These are phyloP conservation scores for Leccinum aurantiacum DNA, from an alignment of 768 basidiomycete genomes.

Conservation along the genomic window DNA sequence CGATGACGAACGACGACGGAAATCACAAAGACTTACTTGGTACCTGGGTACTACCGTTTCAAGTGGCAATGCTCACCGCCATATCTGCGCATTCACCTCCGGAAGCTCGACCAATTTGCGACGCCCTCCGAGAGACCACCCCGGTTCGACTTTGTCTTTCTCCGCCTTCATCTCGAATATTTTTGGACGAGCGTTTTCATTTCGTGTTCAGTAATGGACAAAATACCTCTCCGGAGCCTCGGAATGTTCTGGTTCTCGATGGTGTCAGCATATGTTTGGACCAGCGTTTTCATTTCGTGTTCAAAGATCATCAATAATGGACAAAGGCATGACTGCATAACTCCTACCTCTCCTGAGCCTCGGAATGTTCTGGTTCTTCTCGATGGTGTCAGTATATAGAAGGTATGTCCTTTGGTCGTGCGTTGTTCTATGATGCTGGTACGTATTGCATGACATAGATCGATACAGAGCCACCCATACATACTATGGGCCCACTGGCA, in stretches of 20 bases:
- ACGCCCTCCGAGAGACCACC: slow-evolving; percentile 19
- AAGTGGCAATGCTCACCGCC: slow-evolving; percentile 27
- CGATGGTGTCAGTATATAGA: too few species aligned
- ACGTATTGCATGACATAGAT: background rate
- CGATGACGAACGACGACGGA: slow-evolving; percentile 20
- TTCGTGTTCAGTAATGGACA: slow-evolving; percentile 41
- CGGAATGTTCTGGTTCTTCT: too few species aligned
- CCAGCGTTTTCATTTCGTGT: slow-evolving; percentile 38
- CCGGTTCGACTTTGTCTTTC: slow-evolving; percentile 54
- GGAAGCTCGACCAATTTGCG: slow-evolving; percentile 18
- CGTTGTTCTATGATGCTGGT: background rate
- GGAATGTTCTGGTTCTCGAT: too few species aligned
- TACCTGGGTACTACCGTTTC: slow-evolving; percentile 34
- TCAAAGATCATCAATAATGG: slow-evolving; percentile 16
- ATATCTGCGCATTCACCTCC: background rate
- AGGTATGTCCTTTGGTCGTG: background rate
- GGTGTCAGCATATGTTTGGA: too few species aligned
- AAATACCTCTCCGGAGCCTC: slow-evolving; percentile 37
- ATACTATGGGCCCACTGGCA: too few species aligned
- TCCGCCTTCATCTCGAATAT: slow-evolving; percentile 44
- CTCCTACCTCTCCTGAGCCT: slow-evolving; percentile 45
- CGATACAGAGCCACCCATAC: background rate
- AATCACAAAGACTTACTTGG: slow-evolving; percentile 53
- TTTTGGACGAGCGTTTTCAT: background rate
- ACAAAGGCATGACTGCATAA: slow-evolving; percentile 25